Percentiles rank a stretch among this genome's conserved stretches.
phyloP scores from a whole-genome alignment of 306 rosid species.

The Vigna reflexopilosa region DNA sequence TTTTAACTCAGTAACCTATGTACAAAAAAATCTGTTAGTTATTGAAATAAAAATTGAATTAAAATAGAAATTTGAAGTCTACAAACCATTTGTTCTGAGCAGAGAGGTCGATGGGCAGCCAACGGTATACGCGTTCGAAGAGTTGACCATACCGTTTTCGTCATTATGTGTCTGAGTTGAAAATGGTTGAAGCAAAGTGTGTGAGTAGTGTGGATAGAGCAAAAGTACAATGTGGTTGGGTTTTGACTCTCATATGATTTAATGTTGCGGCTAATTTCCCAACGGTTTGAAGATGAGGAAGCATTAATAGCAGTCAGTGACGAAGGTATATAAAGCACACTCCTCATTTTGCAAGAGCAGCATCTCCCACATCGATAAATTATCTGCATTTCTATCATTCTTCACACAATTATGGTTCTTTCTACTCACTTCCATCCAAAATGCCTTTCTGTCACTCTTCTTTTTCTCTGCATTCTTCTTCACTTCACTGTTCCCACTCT shows the following conservation, averaged over 20 bases:
- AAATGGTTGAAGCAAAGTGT: too few relatives aligned
- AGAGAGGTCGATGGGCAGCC: too few relatives aligned
- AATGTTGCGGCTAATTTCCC: slow-evolving; percentile 52
- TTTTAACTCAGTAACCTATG: too few relatives aligned
- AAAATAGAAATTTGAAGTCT: too few relatives aligned
- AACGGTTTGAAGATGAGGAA: slow-evolving; percentile 59
- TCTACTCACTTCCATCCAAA: slow-evolving; percentile 41
- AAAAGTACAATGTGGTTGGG: slow-evolving; percentile 6
- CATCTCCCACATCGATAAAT: not conserved
- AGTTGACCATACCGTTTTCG: too few relatives aligned
- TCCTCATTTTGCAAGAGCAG: not conserved
- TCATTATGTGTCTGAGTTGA: too few relatives aligned
- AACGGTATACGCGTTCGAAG: too few relatives aligned
- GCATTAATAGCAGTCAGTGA: slow-evolving; percentile 41
- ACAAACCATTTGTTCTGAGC: too few relatives aligned
- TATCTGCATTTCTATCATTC: not conserved
- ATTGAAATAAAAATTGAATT: too few relatives aligned
- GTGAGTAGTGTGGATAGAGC: not conserved
- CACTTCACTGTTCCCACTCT: slow-evolving; percentile 50
- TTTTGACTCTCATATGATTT: slow-evolving; percentile 46
- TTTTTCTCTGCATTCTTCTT: slow-evolving; percentile 61
- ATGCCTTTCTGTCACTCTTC: slow-evolving; percentile 55
- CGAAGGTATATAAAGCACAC: slow-evolving; percentile 48
- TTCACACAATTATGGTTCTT: slow-evolving; percentile 27
- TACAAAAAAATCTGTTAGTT: too few relatives aligned